Evolutionary conservation across 257 asterid genomes (phyloP), one percentile per base, ranked within the genome.

Genomic region (Petrea volubilis): DNA sequence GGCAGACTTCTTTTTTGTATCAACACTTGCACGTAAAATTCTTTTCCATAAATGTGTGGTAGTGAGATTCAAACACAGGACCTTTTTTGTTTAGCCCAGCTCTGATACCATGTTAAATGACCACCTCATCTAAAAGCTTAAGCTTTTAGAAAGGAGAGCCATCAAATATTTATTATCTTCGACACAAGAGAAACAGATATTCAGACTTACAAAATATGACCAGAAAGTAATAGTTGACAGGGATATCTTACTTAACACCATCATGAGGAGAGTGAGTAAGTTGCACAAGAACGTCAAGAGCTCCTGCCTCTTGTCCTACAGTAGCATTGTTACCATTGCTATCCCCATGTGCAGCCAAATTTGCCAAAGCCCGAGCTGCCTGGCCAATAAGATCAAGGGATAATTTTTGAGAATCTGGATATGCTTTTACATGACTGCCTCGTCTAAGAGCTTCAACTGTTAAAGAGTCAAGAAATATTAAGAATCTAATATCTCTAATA

Each of bases 271-370:
- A 90, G 67, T 77, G 87, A 28, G 85, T 85, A 56, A 88, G 98
- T 67, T 86, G 96, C 72, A 92, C 90, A 61, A 92, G 98, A 28
- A 95, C 95, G 44, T 90, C 96, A 52, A 90, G 84, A 71, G 97
- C 91, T 80, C 97, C 97, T 2, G 77, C 82, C 81, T 92, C 97
- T 82, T 77, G 91, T 79, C 95, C 96, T 62, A 90, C 95, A 28
- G 89, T 84, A 55, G 97, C 86, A 83, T 88, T 87, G 77, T 90
- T 90, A 68, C 81, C 77, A 43, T 90, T 90, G 85, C 90, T 90
- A 78, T 90, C 97, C 64, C 94, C 97, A 74, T 92, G 96, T 68
- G 93, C 96, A 59, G 98, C 96, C 80, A 92, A 85, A 85, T 85
- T 87, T 44, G 96, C 91, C 74, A 92, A 81, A 25, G 97, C 96